Percentiles rank a stretch among this genome's conserved stretches.
phyloP scores from a whole-genome alignment of 805 yeast species.

The Jamesozyma rosinii region DNA sequence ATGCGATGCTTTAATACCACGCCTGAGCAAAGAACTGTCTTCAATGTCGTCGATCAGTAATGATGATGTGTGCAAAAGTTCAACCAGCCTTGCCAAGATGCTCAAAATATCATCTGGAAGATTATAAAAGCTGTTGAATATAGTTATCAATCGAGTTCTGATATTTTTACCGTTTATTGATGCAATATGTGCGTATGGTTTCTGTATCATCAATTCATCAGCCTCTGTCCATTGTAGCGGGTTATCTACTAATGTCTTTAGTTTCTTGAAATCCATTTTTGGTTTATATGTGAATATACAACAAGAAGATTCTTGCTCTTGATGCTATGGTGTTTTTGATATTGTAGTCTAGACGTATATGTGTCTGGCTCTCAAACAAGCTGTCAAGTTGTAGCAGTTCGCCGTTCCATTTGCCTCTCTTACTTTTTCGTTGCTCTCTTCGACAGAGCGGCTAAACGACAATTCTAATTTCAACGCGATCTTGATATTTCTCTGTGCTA shows the following conservation, averaged over 20 bases:
- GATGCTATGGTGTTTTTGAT: too few species aligned
- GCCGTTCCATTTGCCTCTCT: too few species aligned
- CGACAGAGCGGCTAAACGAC: too few species aligned
- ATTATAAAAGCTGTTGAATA: conserved; percentile 45
- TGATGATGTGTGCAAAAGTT: conserved; percentile 56
- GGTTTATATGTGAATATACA: not conserved
- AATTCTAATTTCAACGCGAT: too few species aligned
- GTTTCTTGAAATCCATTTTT: conserved; percentile 1
- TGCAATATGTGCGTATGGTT: conserved; percentile 45
- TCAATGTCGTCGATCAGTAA: conserved; percentile 81
- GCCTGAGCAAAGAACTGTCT: conserved; percentile 57
- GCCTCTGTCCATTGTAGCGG: conserved; percentile 25
- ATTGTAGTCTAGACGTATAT: too few species aligned
- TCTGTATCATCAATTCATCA: conserved; percentile 26
- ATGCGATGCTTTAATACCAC: conserved; percentile 79
- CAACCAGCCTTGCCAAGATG: conserved; percentile 41
- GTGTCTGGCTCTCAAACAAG: too few species aligned
- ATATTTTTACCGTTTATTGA: conserved; percentile 49
- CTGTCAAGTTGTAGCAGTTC: too few species aligned
- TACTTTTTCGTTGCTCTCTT: too few species aligned
- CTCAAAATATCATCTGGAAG: conserved; percentile 34
- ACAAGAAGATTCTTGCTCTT: too few species aligned
- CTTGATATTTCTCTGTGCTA: too few species aligned
- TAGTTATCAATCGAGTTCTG: conserved; percentile 39
- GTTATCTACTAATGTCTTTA: conserved; percentile 8